These are phyloP conservation scores for Aureobasidium vineae DNA, from an alignment of 2,329 filamentous ascomycete genomes.

Conservation along the genomic window DNA sequence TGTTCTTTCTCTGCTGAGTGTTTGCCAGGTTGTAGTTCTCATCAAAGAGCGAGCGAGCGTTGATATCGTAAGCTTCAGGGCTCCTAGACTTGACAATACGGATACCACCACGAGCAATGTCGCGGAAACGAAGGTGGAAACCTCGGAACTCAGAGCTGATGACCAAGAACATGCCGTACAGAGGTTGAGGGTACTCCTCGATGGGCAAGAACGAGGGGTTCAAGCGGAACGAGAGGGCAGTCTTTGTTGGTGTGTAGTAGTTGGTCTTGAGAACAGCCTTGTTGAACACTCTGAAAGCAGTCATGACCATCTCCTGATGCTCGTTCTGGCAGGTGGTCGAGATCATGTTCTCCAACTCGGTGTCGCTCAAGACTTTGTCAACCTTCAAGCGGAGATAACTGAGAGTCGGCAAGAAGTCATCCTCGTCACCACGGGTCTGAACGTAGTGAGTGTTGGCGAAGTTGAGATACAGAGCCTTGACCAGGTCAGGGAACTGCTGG, in stretches of 20 bases:
- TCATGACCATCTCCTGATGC: slow-evolving; percentile 98
- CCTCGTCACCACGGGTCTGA: slow-evolving; percentile 61
- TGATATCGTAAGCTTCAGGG: slow-evolving; percentile 93
- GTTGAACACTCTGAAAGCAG: slow-evolving; percentile 95
- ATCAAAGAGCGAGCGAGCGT: slow-evolving; percentile 92
- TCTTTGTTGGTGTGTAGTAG: slow-evolving; percentile 96
- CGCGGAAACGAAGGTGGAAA: slow-evolving; percentile 95
- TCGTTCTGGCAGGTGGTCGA: slow-evolving; percentile 81
- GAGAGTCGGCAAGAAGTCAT: slow-evolving; percentile 68
- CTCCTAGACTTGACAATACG: slow-evolving; percentile 98
- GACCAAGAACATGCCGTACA: slow-evolving; percentile 98
- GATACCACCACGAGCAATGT: slow-evolving; percentile 95
- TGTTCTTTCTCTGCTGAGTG: slow-evolving; percentile 99
- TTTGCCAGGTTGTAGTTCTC: slow-evolving; percentile 99
- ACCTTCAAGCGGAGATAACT: slow-evolving; percentile 66
- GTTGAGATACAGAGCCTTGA: slow-evolving; percentile 83
- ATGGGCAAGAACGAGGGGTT: slow-evolving; percentile 85
- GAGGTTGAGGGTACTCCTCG: slow-evolving; percentile 86
- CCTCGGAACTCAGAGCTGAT: slow-evolving; percentile 96
- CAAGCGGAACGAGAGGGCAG: slow-evolving; percentile 93
- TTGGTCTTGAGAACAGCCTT: slow-evolving; percentile 93
- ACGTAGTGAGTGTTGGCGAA: slow-evolving; percentile 87
- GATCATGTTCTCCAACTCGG: slow-evolving; percentile 71
- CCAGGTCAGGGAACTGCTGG: slow-evolving; percentile 79
- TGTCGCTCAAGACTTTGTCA: slow-evolving; percentile 73